These are phyloP conservation scores for Aspergillus bertholletiae DNA, from an alignment of 495 filamentous ascomycete genomes.

Conservation along the genomic window DNA sequence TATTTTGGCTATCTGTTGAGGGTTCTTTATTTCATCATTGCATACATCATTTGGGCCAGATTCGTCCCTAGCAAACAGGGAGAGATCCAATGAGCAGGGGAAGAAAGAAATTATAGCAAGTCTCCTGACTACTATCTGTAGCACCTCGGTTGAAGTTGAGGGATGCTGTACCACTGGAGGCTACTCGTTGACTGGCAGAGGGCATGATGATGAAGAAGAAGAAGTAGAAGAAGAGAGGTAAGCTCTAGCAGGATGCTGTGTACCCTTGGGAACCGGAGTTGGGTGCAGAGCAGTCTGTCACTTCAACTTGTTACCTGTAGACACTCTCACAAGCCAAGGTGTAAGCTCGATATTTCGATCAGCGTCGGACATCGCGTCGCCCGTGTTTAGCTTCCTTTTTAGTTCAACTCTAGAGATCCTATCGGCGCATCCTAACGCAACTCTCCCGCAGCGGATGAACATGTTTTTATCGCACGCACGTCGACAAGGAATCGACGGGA, in stretches of 20 bases:
- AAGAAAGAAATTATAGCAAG: neutral
- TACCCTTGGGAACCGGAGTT: neutral
- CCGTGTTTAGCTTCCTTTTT: constrained; percentile 1
- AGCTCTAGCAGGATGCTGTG: neutral
- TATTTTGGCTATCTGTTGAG: neutral
- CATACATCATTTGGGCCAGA: neutral
- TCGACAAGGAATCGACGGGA: constrained; percentile 16
- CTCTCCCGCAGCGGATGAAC: constrained; percentile 6
- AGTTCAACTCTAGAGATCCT: neutral
- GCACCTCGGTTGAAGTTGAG: neutral
- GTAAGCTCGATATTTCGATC: neutral
- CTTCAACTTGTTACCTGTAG: neutral
- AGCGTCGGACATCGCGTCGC: neutral
- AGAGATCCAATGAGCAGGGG: neutral
- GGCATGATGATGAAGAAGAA: neutral
- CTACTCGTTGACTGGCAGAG: constrained; percentile 1
- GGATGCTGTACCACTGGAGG: neutral
- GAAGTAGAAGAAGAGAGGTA: neutral
- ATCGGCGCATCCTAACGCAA: constrained; percentile 5
- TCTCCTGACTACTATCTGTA: constrained; percentile 5
- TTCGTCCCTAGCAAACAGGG: neutral
- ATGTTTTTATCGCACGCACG: constrained; percentile 7
- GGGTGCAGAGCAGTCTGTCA: constrained; percentile 1
- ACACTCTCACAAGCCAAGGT: too few relatives aligned
- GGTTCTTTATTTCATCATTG: neutral